These are phyloP conservation scores for Penicillium palitans DNA, from an alignment of 2,329 filamentous ascomycete species.

Conservation along the genomic window DNA sequence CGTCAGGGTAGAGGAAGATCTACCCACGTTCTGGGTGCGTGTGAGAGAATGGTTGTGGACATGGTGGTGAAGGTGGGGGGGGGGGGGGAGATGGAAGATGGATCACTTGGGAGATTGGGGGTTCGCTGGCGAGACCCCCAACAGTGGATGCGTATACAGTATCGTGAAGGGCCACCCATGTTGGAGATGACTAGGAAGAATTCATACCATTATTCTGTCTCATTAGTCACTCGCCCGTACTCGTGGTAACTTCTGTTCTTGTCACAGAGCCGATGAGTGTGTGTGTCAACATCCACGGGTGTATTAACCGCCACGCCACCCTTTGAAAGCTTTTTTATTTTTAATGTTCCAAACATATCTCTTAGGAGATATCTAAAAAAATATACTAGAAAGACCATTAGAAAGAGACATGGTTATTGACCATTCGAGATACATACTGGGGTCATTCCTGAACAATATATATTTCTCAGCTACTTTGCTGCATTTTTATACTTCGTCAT, in stretches of 20 bases:
- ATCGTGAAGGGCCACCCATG: not conserved
- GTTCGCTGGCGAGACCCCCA: not conserved
- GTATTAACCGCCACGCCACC: not conserved
- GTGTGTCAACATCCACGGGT: too few species aligned
- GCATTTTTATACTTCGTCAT: not conserved
- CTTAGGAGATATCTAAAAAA: too few species aligned
- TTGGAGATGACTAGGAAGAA: not conserved
- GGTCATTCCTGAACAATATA: not conserved
- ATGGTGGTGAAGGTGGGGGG: not conserved
- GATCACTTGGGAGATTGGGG: not conserved
- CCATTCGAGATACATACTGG: too few species aligned
- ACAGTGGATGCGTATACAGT: not conserved
- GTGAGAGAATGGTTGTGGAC: not conserved
- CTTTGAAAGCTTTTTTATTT: not conserved
- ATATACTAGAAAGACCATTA: not conserved
- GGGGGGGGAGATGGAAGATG: too few species aligned
- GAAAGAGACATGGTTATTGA: not conserved
- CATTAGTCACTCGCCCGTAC: not conserved
- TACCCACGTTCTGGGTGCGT: not conserved
- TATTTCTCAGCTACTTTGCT: not conserved
- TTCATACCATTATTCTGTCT: not conserved
- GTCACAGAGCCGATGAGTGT: not conserved
- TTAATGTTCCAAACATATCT: not conserved
- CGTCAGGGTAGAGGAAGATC: not conserved
- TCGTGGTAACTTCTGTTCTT: not conserved